Evolutionary conservation across 1,284 basidiomycete species (phyloP).

Genomic region (Mycosarcoma mackinlayi): DNA sequence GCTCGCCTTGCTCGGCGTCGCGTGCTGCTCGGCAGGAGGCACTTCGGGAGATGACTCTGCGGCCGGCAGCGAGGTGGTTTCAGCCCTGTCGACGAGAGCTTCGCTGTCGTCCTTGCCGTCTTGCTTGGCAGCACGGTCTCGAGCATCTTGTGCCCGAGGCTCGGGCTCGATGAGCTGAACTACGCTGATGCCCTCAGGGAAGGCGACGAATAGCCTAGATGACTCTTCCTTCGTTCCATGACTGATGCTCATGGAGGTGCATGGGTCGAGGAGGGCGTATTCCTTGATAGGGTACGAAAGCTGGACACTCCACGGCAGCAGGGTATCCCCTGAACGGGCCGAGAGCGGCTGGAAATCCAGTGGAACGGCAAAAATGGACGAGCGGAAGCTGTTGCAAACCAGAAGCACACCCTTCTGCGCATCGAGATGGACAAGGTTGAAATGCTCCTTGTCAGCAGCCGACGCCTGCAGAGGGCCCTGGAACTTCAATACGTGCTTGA

Average conservation of each 20-base stretch:
- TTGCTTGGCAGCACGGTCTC: not conserved
- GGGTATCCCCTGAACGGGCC: not conserved
- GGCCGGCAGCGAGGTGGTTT: not conserved
- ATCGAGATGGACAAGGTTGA: conserved; percentile 30
- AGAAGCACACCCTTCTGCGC: conserved; percentile 14
- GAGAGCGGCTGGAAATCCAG: conserved; percentile 27
- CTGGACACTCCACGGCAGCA: conserved; percentile 28
- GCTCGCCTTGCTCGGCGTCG: conserved; percentile 13
- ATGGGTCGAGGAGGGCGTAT: conserved; percentile 29
- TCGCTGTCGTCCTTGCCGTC: not conserved
- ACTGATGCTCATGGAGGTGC: conserved; percentile 24
- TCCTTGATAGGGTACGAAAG: conserved; percentile 28
- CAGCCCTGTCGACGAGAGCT: not conserved
- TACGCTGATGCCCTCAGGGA: conserved; percentile 30
- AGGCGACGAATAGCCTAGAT: conserved; percentile 22
- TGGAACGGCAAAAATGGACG: conserved; percentile 34
- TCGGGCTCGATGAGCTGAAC: conserved; percentile 2
- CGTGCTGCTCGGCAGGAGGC: not conserved
- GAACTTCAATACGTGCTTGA: conserved; percentile 34
- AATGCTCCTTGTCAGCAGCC: conserved; percentile 17
- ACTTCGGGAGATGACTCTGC: conserved; percentile 1
- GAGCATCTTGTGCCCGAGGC: not conserved
- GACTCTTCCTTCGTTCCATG: not conserved
- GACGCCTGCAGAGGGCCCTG: conserved; percentile 8
- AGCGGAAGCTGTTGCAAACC: conserved; percentile 40